Evolutionary conservation across 164 flowering plant genomes (phyloP).

Genomic region (Buxus sempervirens): DNA sequence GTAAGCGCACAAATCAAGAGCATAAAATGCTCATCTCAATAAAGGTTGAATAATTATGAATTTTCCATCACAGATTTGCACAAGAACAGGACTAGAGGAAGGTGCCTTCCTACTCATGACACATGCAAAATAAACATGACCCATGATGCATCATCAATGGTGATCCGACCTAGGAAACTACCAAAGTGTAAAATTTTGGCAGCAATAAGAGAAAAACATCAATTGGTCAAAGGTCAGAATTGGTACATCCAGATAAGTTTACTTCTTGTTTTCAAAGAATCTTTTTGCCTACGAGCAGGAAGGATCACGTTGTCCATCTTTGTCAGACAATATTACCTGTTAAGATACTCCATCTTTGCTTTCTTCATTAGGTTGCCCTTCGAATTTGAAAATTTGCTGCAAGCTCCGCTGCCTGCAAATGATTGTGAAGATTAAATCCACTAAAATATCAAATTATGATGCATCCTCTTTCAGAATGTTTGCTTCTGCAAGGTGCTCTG

Average conservation of each 20-base stretch:
- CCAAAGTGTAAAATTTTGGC: too few species aligned
- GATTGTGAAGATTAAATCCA: slow-evolving; percentile 10
- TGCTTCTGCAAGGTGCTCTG: slow-evolving; percentile 4
- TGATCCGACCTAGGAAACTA: too few species aligned
- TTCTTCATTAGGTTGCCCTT: slow-evolving; percentile 90
- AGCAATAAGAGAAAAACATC: too few species aligned
- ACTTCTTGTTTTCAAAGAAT: too few species aligned
- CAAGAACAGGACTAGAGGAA: not conserved
- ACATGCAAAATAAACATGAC: too few species aligned
- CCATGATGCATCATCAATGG: too few species aligned
- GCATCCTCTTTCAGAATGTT: not conserved
- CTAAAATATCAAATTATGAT: slow-evolving; percentile 5
- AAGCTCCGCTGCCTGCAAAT: slow-evolving; percentile 47
- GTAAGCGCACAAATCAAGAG: not conserved
- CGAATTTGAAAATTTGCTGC: slow-evolving; percentile 34
- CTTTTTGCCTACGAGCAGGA: too few species aligned
- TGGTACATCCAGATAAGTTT: too few species aligned
- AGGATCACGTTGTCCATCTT: too few species aligned
- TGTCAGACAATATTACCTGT: slow-evolving; percentile 45
- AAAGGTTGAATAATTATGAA: not conserved
- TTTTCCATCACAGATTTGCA: not conserved
- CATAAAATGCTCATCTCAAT: not conserved
- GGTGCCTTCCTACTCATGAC: too few species aligned
- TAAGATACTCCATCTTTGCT: slow-evolving; percentile 60
- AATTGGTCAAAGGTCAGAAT: too few species aligned